phyloP scores from a whole-genome alignment of 225 moss, liverwort and hornwort genomes.

The Physcomitrellopsis africana region DNA sequence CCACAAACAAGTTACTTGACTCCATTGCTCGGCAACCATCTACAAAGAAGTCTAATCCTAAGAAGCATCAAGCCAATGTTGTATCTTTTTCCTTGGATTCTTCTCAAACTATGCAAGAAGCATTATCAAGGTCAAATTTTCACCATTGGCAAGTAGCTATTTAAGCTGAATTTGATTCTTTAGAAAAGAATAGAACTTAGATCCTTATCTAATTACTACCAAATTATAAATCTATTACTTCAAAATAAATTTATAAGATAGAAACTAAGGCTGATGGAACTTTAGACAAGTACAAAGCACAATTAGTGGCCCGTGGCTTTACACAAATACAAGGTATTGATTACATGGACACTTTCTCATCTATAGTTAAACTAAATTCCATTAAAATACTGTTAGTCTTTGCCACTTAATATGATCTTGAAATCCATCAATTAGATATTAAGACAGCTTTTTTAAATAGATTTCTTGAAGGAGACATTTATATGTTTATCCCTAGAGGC shows the following conservation, averaged over 20 bases:
- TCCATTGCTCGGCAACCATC: too few relatives aligned
- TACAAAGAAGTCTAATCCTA: too few relatives aligned
- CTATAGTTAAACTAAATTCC: neutral
- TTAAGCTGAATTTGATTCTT: too few relatives aligned
- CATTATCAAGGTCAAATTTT: too few relatives aligned
- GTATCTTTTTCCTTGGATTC: too few relatives aligned
- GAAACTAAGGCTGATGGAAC: neutral
- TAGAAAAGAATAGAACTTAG: too few relatives aligned
- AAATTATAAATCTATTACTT: neutral
- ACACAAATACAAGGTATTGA: neutral
- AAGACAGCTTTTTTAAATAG: neutral
- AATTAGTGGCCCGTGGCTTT: neutral
- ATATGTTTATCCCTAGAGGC: neutral
- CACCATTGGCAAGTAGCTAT: too few relatives aligned
- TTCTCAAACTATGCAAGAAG: too few relatives aligned
- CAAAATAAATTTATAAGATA: neutral
- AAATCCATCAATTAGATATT: neutral
- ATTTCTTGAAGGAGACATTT: neutral
- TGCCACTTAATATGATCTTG: neutral
- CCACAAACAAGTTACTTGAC: too few relatives aligned
- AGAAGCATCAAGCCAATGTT: too few relatives aligned
- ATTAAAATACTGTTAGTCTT: neutral
- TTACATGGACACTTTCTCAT: too few relatives aligned
- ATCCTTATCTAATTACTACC: too few relatives aligned
- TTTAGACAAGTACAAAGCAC: neutral